A percentile compares a stretch with the other conserved stretches of the same genome.
These are phyloP conservation scores for rapeseed (Brassica napus) DNA, from an alignment of 345 rosid species.

Conservation along the genomic window DNA sequence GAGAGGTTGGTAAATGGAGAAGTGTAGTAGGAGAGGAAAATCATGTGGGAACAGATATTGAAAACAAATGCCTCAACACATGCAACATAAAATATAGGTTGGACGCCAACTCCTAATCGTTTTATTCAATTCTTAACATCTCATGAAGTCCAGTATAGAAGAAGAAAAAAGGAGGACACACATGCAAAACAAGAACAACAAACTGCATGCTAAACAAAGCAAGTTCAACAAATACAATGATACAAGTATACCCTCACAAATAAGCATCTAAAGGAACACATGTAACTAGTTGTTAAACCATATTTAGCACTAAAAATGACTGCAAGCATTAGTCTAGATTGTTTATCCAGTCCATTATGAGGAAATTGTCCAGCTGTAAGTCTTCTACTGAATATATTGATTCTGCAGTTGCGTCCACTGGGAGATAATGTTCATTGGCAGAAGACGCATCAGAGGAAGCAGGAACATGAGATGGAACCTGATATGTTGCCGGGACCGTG, in stretches of 20 bases:
- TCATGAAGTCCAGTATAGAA: slow-evolving; percentile 6
- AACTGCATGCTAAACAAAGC: slow-evolving; percentile 14
- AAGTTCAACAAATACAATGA: slow-evolving; percentile 26
- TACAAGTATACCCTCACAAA: slow-evolving; percentile 23
- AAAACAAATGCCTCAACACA: slow-evolving; percentile 6
- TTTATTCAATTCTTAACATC: slow-evolving; percentile 21
- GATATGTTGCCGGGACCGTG: slow-evolving; percentile 27
- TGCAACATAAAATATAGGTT: slow-evolving; percentile 12
- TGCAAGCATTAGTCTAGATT: slow-evolving; percentile 30
- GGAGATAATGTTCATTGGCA: slow-evolving; percentile 30
- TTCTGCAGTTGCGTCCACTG: slow-evolving; percentile 14
- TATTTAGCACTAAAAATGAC: slow-evolving; percentile 23
- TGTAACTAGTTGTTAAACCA: slow-evolving; percentile 11
- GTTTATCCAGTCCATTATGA: slow-evolving; percentile 48
- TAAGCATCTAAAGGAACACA: background rate
- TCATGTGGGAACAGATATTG: slow-evolving; percentile 6
- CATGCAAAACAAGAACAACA: slow-evolving; percentile 5
- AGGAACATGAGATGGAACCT: slow-evolving; percentile 27
- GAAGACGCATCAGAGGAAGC: slow-evolving; percentile 27
- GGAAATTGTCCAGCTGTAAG: slow-evolving; percentile 44
- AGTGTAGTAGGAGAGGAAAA: background rate
- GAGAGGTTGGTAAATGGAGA: background rate
- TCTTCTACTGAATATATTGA: slow-evolving; percentile 36
- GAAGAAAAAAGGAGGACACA: background rate
- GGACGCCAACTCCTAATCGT: slow-evolving; percentile 23